A percentile compares a stretch with the other conserved stretches of the same genome.
These are phyloP conservation scores for Aspergillus sp. DNA, from an alignment of 2,329 filamentous ascomycete species.

Conservation along the genomic window DNA sequence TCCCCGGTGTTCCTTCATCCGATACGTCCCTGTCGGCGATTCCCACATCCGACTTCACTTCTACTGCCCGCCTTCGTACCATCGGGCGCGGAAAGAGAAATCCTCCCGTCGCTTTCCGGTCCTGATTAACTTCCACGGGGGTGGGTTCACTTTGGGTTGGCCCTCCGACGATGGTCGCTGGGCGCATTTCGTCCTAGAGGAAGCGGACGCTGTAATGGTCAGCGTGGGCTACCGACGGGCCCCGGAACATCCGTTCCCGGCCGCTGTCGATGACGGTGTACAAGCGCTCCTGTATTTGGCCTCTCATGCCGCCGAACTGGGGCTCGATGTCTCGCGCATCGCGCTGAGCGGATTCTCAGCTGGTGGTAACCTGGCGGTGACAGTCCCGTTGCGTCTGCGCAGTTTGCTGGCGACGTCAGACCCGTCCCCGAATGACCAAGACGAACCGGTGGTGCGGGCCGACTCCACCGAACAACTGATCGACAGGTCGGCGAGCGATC, in stretches of 20 bases:
- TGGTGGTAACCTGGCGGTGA: conserved; percentile 61
- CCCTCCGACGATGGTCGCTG: conserved; percentile 61
- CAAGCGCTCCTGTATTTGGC: conserved; percentile 60
- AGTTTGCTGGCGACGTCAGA: conserved; percentile 27
- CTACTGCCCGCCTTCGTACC: conserved; percentile 54
- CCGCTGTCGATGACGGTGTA: conserved; percentile 62
- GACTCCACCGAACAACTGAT: conserved; percentile 36
- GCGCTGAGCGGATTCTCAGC: conserved; percentile 62
- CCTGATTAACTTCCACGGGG: conserved; percentile 63
- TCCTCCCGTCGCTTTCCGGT: conserved; percentile 49
- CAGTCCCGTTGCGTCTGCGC: conserved; percentile 58
- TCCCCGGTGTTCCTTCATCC: conserved; percentile 59
- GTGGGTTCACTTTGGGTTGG: conserved; percentile 60
- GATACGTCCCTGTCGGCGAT: conserved; percentile 52
- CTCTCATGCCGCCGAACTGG: conserved; percentile 53
- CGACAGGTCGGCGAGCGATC: conserved; percentile 33
- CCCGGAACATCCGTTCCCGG: conserved; percentile 61
- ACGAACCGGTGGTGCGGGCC: conserved; percentile 24
- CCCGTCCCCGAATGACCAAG: conserved; percentile 11
- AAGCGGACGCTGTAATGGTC: conserved; percentile 58
- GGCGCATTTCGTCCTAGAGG: conserved; percentile 54
- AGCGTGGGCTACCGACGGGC: conserved; percentile 61
- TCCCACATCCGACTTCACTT: conserved; percentile 56
- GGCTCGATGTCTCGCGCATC: conserved; percentile 56
- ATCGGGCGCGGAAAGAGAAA: conserved; percentile 28